Evolutionary conservation across 192 early-diverging fungal genomes (phyloP), one percentile per base, ranked within the genome.

Genomic region (Lunasporangiospora selenospora): DNA sequence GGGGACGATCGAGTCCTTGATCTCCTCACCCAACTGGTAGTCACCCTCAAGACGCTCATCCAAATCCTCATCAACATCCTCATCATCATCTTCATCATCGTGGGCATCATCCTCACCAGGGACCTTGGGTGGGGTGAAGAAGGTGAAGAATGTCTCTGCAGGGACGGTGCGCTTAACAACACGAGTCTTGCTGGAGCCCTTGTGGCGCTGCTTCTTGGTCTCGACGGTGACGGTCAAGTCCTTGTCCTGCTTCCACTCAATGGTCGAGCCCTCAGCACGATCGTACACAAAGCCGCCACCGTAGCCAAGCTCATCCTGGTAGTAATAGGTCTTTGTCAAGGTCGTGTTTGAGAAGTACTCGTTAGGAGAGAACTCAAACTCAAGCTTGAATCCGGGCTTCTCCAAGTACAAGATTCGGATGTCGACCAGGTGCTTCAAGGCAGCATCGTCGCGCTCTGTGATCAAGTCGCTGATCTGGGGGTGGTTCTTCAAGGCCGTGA

Each of bases 151-250:
- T 52, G 96, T 95, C 54, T 95, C 94, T 31, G 92, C 87, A 23
- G 94, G 97, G 31, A 98, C 95, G 32, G 94, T 95, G 67, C 91
- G 93, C 89, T 97, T 99, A 76, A 98, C 92, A 30, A 95, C 89
- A 40, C 98, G 94, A 38, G 94, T 96, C 87, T 98, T 94, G 89
- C 98, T 99, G 61, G 95, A 95, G 53, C 89, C 90, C 87, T 96
- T 98, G 85, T 97, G 95, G 52, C 97, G 93, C 86, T 99, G 98
- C 82, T 95, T 98, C 87, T 95, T 97, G 79, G 94, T 91, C 83
- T 99, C 96, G 53, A 97, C 82, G 13, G 85, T 94, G 49, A 97
- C 88, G 58, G 90, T 91, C 41, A 99, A 86, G 79, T 98, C 90
- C 85, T 97, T 93, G 73, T 90, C 95, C 58, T 96, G 93, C 81